Evolutionary conservation across 2,329 filamentous ascomycete genomes (phyloP), one percentile per base, ranked within the genome.

Genomic region (Clarireedia paspali): DNA sequence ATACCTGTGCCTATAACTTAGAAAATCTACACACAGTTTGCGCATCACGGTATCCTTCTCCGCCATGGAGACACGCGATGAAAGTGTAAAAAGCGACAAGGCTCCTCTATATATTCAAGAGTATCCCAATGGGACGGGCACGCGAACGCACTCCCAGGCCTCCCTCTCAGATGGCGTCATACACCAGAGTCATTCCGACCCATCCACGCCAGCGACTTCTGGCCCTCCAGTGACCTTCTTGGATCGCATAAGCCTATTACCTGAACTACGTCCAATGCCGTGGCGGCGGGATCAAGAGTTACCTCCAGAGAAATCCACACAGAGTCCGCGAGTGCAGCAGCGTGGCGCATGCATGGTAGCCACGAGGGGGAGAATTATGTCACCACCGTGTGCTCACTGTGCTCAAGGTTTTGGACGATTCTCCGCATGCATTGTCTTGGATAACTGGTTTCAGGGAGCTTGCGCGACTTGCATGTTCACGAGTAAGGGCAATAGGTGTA

Each of bases 391-490:
- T 50, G 54, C 53, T 2, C 62, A 62, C 52, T 67, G 65, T 52
- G 57, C 60, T 6, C 48, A 48, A 10, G 62, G 63, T 7, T 61
- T 57, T 56, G 64, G 64, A 3, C 54, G 62, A 9, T 66, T 67
- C 38, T 57, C 60, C 15, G 34, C 60, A 7, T 67, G 65, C 47
- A 59, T 66, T 20, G 62, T 59, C 2, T 15, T 66, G 51, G 58
- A 60, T 6, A 42, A 59, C 36, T 67, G 61, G 61, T 67, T 64
- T 56, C 60, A 64, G 27, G 65, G 65, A 36, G 63, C 62, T 20
- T 67, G 64, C 53, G 53, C 59, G 17, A 58, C 60, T 40, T 67
- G 65, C 49, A 59, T 63, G 5, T 66, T 65, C 47, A 65, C 59
- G 7, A 62, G 60, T 10, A 66, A 63, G 42, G 62, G 63, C 1